phyloP scores from a whole-genome alignment of 1,284 basidiomycete genomes.

The Cerrena zonata region DNA sequence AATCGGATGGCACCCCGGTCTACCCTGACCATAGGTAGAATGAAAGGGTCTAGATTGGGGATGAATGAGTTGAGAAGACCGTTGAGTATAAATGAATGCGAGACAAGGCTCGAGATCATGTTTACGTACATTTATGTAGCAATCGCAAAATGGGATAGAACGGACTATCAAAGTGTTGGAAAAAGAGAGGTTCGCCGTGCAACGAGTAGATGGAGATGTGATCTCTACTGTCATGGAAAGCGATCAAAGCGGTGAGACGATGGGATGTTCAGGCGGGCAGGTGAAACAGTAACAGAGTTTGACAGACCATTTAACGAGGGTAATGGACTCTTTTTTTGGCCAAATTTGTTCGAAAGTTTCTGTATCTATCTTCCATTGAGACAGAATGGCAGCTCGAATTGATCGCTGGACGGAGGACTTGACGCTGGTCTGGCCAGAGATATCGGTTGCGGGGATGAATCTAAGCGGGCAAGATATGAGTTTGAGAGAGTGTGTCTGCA shows the following conservation, averaged over 20 bases:
- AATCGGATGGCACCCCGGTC: conserved; percentile 98
- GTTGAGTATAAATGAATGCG: background rate
- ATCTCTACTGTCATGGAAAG: conserved; percentile 68
- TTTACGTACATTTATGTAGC: conserved; percentile 80
- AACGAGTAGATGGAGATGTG: conserved; percentile 91
- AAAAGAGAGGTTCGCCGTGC: conserved; percentile 83
- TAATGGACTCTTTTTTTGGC: conserved; percentile 96
- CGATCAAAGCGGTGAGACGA: conserved; percentile 2
- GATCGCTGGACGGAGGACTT: conserved; percentile 92
- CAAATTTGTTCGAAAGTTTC: conserved; percentile 87
- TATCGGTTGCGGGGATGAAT: conserved; percentile 81
- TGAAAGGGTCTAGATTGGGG: conserved; percentile 66
- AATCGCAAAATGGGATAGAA: conserved; percentile 84
- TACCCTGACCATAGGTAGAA: conserved; percentile 84
- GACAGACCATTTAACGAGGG: conserved; percentile 90
- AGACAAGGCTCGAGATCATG: conserved; percentile 4
- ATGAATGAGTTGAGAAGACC: conserved; percentile 2
- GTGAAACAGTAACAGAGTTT: conserved; percentile 7
- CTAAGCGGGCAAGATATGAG: conserved; percentile 35
- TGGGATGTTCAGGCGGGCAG: background rate
- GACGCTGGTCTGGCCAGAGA: conserved; percentile 87
- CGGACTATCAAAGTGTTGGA: conserved; percentile 95
- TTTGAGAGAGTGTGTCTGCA: background rate
- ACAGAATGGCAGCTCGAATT: conserved; percentile 76
- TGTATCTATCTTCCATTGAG: conserved; percentile 79